Base-by-base conservation (phyloP, 768 basidiomycete genomes). In the Hygrophorus russula region DNA sequence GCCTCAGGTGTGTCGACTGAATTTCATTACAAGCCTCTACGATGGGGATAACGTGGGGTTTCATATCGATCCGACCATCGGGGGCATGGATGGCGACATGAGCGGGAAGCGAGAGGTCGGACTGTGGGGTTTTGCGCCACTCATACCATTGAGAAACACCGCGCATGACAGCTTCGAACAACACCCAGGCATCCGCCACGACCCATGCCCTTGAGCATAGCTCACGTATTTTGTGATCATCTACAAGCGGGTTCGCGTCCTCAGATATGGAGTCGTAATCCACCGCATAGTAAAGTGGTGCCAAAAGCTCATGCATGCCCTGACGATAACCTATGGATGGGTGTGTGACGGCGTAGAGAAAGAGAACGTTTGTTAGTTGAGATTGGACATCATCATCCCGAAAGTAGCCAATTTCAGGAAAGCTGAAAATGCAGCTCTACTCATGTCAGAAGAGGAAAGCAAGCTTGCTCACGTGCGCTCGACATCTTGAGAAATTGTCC, bases 251-350 rank as follows among this genome's bases (percentile, higher is more conserved):
- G n/a, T 59, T 46, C 8, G 59, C 60, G 8, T 43, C 48, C 0
- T 68, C 61, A 5, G 62, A 49, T 11, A 90, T 58, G 1, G 91
- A 82, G 63, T 99, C 96, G 51, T 73, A 81, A 58, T 94, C 83
- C 44, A 86, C 68, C 2, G 82, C 82, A 54, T 86, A 78, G 53
- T 88, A 87, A 20, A 97, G 59, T 0, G 89, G 83, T 3, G 93
- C 96, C 15, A 97, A 73, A 7, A 98, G 65, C 56, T 99, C 96
- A 55, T 99, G 96, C 96, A 99, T 98, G 42, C 96, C 74, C 69
- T 99, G 96, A 24, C 96, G 77, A 58, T 99, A 99, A 15, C 92
- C 91, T 15, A 94, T 76, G 32, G 81, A 70, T 1, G 87, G 78
- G 56, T 93, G 78, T 56, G 78, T 74, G 32, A 76, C 69, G 11